Percentiles rank a stretch among this genome's conserved stretches.
These are phyloP conservation scores for Mitragyna speciosa DNA, from an alignment of 257 asterid genomes.

Conservation along the genomic window DNA sequence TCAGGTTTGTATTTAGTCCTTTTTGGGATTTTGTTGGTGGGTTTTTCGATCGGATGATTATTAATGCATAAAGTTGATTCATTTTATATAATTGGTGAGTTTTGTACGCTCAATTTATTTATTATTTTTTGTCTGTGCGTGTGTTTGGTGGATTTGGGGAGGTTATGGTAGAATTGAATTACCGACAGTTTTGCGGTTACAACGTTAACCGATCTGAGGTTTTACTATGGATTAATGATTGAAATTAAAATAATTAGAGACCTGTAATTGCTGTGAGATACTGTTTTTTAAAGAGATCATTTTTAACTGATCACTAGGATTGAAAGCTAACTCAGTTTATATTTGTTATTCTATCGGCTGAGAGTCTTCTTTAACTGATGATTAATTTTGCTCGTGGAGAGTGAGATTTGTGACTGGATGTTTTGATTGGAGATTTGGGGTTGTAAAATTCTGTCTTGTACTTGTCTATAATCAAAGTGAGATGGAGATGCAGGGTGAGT, in stretches of 20 bases:
- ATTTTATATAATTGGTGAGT: constrained; percentile 6
- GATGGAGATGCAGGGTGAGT: neutral
- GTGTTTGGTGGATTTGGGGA: neutral
- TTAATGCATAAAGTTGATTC: neutral
- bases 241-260: constrained; percentile 13
- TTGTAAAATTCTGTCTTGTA: neutral
- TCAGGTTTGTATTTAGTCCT: constrained; percentile 23
- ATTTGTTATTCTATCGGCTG: neutral
- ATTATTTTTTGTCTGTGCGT: neutral
- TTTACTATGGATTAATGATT: neutral
- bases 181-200: too few species aligned
- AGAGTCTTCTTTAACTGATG: neutral
- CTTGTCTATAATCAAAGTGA: neutral
- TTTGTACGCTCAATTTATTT: neutral
- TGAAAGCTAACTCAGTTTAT: neutral
- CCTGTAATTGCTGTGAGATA: constrained; percentile 1
- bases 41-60: constrained; percentile 26
- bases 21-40: constrained; percentile 12
- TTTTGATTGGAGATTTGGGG: neutral
- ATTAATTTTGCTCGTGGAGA: neutral
- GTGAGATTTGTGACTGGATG: constrained; percentile 1
- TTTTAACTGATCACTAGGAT: neutral
- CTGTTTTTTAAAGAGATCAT: neutral
- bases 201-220: constrained; percentile 10
- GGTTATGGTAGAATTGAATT: neutral